These are phyloP conservation scores for Botrytis galanthina DNA, from an alignment of 2,329 filamentous ascomycete genomes.

Conservation along the genomic window DNA sequence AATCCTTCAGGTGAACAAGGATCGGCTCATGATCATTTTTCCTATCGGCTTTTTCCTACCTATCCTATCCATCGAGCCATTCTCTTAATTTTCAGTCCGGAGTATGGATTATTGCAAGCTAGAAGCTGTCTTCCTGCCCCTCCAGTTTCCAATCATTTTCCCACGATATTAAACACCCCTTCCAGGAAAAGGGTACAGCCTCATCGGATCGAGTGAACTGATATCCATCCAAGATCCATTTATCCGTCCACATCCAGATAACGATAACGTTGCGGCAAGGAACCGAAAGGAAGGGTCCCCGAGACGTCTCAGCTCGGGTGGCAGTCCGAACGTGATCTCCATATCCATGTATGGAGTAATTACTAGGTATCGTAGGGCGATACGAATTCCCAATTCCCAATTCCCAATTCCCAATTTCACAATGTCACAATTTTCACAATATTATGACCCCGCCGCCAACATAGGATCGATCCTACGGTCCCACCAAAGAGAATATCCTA, in stretches of 20 bases:
- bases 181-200: neutral
- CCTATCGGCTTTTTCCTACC: neutral
- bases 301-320: conserved; percentile 5
- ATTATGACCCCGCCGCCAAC: neutral
- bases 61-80: neutral
- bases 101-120: neutral
- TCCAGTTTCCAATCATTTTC: neutral
- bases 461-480: neutral
- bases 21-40: neutral
- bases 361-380: neutral
- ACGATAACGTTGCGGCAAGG: neutral
- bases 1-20: conserved; percentile 6
- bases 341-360: neutral
- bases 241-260: neutral
- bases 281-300: neutral
- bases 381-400: neutral
- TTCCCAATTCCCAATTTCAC: neutral
- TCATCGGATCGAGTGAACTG: neutral
- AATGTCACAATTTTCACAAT: neutral
- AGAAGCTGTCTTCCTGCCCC: neutral
- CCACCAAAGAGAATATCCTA: neutral
- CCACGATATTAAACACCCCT: neutral
- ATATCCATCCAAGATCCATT: neutral
- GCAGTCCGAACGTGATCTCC: neutral
- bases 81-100: neutral